Conservation (phyloP, 1,284 basidiomycete species). For the Afroboletus lepidellus region DNA sequence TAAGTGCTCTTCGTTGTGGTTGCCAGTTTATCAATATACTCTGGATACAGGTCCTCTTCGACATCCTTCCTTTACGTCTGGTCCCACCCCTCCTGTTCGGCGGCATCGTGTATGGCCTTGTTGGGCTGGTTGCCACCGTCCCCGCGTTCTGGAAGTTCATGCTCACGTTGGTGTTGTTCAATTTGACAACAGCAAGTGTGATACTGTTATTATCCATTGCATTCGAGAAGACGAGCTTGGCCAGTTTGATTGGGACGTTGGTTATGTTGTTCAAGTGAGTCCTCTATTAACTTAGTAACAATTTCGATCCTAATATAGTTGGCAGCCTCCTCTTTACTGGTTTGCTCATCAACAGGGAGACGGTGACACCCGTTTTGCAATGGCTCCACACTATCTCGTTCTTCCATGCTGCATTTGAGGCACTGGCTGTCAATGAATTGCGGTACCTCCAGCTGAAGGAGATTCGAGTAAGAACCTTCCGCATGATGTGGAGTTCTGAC, state of each 20-base stretch:
- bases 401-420: constrained; percentile 99
- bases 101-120: constrained; percentile 90
- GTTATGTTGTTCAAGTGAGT: constrained; percentile 97
- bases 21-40: not conserved
- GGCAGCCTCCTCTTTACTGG: constrained; percentile 91
- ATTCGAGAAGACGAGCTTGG: constrained; percentile 82
- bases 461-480: constrained; percentile 60
- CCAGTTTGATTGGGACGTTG: constrained; percentile 89
- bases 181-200: constrained; percentile 88
- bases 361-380: constrained; percentile 67
- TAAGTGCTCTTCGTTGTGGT: constrained; percentile 22
- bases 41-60: constrained; percentile 77
- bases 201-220: constrained; percentile 89
- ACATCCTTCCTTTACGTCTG: constrained; percentile 90
- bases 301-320: constrained; percentile 1
- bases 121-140: constrained; percentile 90
- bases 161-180: constrained; percentile 92
- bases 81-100: constrained; percentile 94
- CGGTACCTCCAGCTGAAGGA: constrained; percentile 92
- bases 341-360: constrained; percentile 90
- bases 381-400: constrained; percentile 93
- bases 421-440: constrained; percentile 92
- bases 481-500: not conserved
- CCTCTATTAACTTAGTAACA: not conserved
- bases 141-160: constrained; percentile 97